A percentile compares a stretch with the other conserved stretches of the same genome.
Conservation (phyloP, 495 filamentous ascomycete genomes). For the Trichoderma erinaceum region DNA sequence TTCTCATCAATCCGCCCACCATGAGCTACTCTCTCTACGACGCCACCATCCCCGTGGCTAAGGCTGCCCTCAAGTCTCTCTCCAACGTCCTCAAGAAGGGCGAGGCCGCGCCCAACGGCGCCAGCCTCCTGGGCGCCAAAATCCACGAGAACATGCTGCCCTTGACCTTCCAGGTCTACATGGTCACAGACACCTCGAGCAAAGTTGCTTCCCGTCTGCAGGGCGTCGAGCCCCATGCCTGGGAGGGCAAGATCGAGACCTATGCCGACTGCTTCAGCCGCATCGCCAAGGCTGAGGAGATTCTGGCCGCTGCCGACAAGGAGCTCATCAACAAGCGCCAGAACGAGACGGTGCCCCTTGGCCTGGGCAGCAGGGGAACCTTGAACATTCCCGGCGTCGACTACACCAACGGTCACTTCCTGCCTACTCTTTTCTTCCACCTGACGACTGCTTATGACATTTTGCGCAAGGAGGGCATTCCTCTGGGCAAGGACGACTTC, state of each 20-base stretch:
- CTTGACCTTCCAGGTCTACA: conserved; percentile 37
- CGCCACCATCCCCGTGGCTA: conserved; percentile 16
- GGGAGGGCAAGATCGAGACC: conserved; percentile 30
- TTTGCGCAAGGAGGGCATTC: conserved; percentile 49
- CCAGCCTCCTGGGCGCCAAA: conserved; percentile 15
- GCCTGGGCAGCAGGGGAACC: conserved; percentile 19
- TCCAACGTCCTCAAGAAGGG: conserved; percentile 22
- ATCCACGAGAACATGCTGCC: conserved; percentile 44
- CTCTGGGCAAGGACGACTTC: conserved; percentile 51
- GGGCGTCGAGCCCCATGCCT: conserved; percentile 27
- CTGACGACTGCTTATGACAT: conserved; percentile 49
- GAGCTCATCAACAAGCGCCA: conserved; percentile 34
- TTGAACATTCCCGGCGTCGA: conserved; percentile 18
- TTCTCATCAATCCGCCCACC: conserved; percentile 14
- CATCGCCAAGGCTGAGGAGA: conserved; percentile 19
- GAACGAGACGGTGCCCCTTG: conserved; percentile 27
- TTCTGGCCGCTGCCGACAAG: conserved; percentile 33
- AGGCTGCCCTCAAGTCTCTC: conserved; percentile 18
- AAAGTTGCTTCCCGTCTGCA: conserved; percentile 36
- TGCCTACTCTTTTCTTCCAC: conserved; percentile 57
- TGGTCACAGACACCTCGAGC: conserved; percentile 30
- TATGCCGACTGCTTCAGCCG: conserved; percentile 27
- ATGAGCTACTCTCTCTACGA: conserved; percentile 24
- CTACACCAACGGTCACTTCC: conserved; percentile 31
- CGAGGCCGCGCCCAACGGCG: conserved; percentile 23